Evolutionary conservation across 2,329 filamentous ascomycete genomes (phyloP).

Genomic region (Trichocomaceae sp.): DNA sequence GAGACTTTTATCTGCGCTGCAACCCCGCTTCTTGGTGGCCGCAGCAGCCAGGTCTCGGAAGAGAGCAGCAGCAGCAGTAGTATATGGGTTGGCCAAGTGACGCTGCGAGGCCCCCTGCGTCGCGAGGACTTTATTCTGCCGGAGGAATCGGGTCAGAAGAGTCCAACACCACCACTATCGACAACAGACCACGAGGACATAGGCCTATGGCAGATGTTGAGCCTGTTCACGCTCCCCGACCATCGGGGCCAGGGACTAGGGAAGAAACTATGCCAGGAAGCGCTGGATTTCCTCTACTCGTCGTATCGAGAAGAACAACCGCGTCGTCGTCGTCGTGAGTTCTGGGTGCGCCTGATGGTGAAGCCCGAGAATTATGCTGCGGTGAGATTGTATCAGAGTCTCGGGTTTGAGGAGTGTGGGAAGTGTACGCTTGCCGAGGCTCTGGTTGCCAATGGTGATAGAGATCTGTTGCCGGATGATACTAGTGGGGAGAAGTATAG

Average conservation of each 20-base stretch:
- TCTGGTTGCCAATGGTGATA: conserved; percentile 25
- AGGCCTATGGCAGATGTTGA: conserved; percentile 25
- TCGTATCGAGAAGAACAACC: conserved; percentile 13
- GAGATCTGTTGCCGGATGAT: conserved; percentile 23
- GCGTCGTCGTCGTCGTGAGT: conserved; percentile 5
- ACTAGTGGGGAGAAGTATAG: conserved; percentile 19
- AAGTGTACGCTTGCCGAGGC: conserved; percentile 26
- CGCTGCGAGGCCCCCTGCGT: conserved; percentile 24
- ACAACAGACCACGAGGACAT: conserved; percentile 19
- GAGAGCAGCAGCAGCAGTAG: neutral
- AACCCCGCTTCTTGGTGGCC: neutral
- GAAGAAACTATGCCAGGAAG: conserved; percentile 20
- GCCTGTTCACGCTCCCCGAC: conserved; percentile 26
- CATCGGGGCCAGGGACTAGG: conserved; percentile 28
- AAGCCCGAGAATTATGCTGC: conserved; percentile 23
- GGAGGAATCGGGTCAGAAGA: conserved; percentile 19
- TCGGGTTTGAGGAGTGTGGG: conserved; percentile 25
- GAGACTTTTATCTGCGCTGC: conserved; percentile 26
- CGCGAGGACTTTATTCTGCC: conserved; percentile 20
- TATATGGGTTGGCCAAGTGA: conserved; percentile 27
- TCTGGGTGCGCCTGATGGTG: conserved; percentile 25
- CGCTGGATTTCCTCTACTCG: conserved; percentile 17
- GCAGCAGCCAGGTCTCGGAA: conserved; percentile 3
- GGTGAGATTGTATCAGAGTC: conserved; percentile 21
- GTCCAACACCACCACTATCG: no score